Evolutionary conservation across 371 early-diverging fungal genomes (phyloP), one percentile per base, ranked within the genome.

Genomic region (Amoeboradix gromovi): DNA sequence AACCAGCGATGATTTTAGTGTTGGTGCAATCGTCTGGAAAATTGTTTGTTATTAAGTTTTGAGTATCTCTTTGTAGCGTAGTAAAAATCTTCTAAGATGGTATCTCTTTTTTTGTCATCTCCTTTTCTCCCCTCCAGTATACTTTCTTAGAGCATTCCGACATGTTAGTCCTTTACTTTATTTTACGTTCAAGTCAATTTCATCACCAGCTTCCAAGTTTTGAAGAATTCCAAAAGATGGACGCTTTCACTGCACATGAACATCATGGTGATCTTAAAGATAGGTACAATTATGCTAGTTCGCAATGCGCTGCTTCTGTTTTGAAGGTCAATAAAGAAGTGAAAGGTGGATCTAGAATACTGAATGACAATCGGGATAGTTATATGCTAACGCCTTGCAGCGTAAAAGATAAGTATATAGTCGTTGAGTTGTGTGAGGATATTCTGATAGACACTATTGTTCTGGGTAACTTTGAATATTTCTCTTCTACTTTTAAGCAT

Each of bases 391-490:
- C 90, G 78, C 79, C 82, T 72, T 97, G 97, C 76, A 72, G 80
- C 0, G 83, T 83, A 5, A 69, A 68, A 29, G 68, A 73, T 30
- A 89, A 89, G 72, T 90, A 83, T 77, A 85, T 94, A 0, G 84
- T 89, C 12, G 82, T 94, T 29, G 92, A 93, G 75, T 79, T 97
- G 0, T 97, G 97, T 74, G 86, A 94, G 71, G 89, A 87, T 29
- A 91, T 94, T 69, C 77, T 89, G 16, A 85, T 97, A 1, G 90
- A 93, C 75, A 84, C 89, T 0, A 74, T 97, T 48, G 82, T 86
- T 12, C 74, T 97, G 73, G 92, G 89, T 68, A 94, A 94, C 75
- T 90, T 87, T 70, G 97, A 97, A 75, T 93, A 91, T 74, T 97
- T 94, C 73, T 88, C 90, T 0, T 90, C 91, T 31, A 92, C 88